phyloP scores from a whole-genome alignment of 73 alveolate genomes.

The Paramecium biaurelia region DNA sequence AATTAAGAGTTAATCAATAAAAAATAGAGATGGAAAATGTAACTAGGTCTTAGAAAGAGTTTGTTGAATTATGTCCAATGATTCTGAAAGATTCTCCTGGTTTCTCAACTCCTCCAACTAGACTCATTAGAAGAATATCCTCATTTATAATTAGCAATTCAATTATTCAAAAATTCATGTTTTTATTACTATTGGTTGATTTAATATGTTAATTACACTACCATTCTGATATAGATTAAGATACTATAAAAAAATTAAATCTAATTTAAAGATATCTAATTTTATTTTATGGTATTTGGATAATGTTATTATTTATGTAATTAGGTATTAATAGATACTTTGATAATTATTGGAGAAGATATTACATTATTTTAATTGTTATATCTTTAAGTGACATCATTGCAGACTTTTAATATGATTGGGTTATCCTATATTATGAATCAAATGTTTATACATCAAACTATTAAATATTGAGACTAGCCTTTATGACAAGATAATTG shows the following conservation, averaged over 20 bases:
- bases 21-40: neutral
- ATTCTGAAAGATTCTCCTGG: neutral
- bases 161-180: neutral
- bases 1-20: neutral
- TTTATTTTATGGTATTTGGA: neutral
- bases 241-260: neutral
- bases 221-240: neutral
- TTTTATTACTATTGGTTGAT: neutral
- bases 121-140: neutral
- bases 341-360: conserved; percentile 29
- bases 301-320: neutral
- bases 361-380: neutral
- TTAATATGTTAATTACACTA: neutral
- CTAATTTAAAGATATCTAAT: neutral
- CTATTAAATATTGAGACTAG: neutral
- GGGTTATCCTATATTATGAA: neutral
- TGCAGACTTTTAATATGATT: neutral
- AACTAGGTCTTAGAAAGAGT: neutral
- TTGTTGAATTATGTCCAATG: neutral
- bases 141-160: neutral
- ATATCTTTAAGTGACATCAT: neutral
- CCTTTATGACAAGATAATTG: neutral
- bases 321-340: neutral
- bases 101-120: neutral
- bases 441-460: neutral